phyloP scores from a whole-genome alignment of 371 early-diverging fungal species.

The Mucor sp. region DNA sequence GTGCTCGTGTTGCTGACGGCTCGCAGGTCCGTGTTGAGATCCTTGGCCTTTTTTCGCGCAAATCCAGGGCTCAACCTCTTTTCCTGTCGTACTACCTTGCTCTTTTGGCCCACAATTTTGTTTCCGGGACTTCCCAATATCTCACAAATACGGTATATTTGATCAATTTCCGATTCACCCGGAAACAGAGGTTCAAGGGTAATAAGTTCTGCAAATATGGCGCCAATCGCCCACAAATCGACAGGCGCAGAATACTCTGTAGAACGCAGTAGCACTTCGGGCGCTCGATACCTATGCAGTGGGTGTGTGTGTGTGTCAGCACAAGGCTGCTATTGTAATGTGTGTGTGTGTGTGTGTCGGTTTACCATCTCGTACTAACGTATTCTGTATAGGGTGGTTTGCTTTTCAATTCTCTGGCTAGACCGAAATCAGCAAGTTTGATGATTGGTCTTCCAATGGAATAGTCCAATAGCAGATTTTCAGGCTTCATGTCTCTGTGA shows the following conservation, averaged over 20 bases:
- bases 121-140: constrained; percentile 65
- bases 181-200: constrained; percentile 90
- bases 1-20: neutral
- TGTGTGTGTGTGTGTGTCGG: neutral
- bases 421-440: constrained; percentile 96
- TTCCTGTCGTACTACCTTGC: constrained; percentile 15
- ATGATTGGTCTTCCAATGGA: constrained; percentile 43
- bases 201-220: constrained; percentile 91
- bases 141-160: constrained; percentile 77
- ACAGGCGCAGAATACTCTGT: constrained; percentile 93
- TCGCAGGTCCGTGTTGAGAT: neutral
- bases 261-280: constrained; percentile 93
- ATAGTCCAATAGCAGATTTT: constrained; percentile 67
- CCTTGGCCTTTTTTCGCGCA: constrained; percentile 29
- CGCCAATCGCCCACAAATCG: constrained; percentile 98
- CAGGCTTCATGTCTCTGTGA: constrained; percentile 97
- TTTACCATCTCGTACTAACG: constrained; percentile 94
- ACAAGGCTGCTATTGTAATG: too few relatives aligned
- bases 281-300: constrained; percentile 92
- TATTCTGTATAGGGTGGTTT: constrained; percentile 91
- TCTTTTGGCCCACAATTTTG: constrained; percentile 18
- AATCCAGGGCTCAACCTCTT: constrained; percentile 45
- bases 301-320: too few relatives aligned
- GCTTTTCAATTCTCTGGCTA: constrained; percentile 85
- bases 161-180: constrained; percentile 91